Evolutionary conservation across 495 filamentous ascomycete genomes (phyloP).

Genomic region (Aspergillus leporis): DNA sequence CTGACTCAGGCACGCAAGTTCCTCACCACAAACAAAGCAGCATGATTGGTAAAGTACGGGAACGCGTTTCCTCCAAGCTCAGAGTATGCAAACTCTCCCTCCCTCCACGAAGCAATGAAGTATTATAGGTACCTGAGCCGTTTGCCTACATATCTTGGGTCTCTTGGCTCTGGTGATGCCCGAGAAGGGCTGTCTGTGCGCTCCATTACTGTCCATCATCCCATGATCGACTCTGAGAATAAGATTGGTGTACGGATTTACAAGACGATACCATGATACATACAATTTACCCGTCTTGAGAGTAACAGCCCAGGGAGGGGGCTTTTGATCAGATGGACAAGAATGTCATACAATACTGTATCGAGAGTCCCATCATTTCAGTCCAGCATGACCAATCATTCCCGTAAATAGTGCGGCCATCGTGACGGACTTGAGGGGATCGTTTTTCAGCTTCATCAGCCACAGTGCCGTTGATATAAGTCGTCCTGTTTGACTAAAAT

Average conservation of each 20-base stretch:
- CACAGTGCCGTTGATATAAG: not conserved
- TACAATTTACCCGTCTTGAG: not conserved
- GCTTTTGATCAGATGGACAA: constrained; percentile 31
- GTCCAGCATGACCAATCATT: constrained; percentile 25
- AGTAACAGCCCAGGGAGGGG: constrained; percentile 6
- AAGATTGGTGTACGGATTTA: constrained; percentile 13
- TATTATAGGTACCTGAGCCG: constrained; percentile 13
- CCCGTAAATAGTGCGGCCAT: constrained; percentile 23
- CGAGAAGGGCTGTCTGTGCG: constrained; percentile 25
- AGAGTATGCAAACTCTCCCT: not conserved
- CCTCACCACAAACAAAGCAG: constrained; percentile 5
- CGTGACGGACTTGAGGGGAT: constrained; percentile 7
- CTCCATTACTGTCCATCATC: constrained; percentile 20
- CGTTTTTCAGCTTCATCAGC: not conserved
- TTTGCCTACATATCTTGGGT: constrained; percentile 1
- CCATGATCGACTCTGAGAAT: constrained; percentile 26
- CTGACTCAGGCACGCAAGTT: constrained; percentile 14
- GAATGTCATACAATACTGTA: constrained; percentile 23
- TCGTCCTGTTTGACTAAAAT: not conserved
- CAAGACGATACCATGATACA: constrained; percentile 17
- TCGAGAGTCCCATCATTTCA: constrained; percentile 8
- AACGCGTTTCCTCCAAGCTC: not conserved
- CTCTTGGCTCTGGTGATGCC: constrained; percentile 20
- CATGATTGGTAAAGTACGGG: constrained; percentile 12
- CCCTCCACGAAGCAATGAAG: not conserved